Evolutionary conservation across 352 stramenopile species (phyloP), one percentile per base, ranked within the genome.

Genomic region (Phytophthora lateralis): DNA sequence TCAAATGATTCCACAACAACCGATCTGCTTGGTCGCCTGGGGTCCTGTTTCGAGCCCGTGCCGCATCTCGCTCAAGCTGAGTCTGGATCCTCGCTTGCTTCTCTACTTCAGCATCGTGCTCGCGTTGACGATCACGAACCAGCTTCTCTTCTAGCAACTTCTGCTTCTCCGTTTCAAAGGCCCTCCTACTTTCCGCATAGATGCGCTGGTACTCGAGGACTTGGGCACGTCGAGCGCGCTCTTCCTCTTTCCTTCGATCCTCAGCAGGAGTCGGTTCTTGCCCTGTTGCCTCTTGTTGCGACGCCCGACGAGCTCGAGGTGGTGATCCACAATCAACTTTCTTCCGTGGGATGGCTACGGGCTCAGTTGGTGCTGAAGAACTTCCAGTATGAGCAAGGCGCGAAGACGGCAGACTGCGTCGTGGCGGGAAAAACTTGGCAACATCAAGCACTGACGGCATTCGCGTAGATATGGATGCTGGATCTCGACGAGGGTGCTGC

Each of bases 1-100:
- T 54, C 20, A 78, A 42, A 20, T 68, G 50, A 5, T 64, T 21
- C 70, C 70, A 78, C 17, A 73, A 39, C 34, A 67, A 54, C 4
- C 29, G 12, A 24, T 57, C 38, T 21, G 32, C 32, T 26, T 47
- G 42, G 7, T 56, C 48, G 4, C 12, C 44, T 15, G 26, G 26
- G 39, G 34, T 7, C 34, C 6, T 43, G 18, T 44, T 30, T n/a
- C 29, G 46, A 12, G 17, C 11, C 41, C 47, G 50, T n/a, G 24
- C 52, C n/a, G 38, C 57, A 54, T 71, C 57, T 54, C 30, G 54
- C 14, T 67, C 37, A 42, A 27, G 37, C 43, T 66, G 47, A 30
- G 37, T 21, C 18, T 71, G 38, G 4, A 57, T 48, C 21, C 51
- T 57, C 14, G 46, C n/a, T 30, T 27, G 21, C n/a, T 50, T 67